Percentiles rank a stretch among this genome's conserved stretches.
phyloP scores from a whole-genome alignment of 192 early-diverging fungal genomes.

The Coemansia sp. region DNA sequence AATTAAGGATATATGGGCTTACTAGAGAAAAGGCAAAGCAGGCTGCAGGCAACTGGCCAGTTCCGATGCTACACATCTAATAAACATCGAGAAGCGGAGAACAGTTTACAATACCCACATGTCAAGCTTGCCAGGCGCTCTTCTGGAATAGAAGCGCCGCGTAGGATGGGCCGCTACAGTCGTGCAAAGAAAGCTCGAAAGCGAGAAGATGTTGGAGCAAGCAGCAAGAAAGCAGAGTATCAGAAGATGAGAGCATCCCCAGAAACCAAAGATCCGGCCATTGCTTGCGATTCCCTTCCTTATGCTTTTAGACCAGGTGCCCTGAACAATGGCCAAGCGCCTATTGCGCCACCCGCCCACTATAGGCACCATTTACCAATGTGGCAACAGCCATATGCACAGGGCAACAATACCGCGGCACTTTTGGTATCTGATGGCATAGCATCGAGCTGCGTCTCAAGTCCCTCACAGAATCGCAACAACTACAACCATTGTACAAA shows the following conservation, averaged over 20 bases:
- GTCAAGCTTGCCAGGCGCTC: no score
- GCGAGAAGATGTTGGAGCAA: neutral
- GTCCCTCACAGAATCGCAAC: neutral
- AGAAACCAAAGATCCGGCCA: neutral
- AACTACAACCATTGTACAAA: neutral
- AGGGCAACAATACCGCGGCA: neutral
- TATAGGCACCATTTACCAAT: slow-evolving; percentile 1
- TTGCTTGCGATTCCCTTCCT: neutral
- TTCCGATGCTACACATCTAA: neutral
- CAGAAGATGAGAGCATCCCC: neutral
- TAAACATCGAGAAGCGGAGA: neutral
- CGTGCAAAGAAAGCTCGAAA: neutral
- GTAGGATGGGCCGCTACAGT: neutral
- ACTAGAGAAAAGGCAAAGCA: neutral
- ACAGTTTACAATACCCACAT: neutral
- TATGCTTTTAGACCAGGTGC: neutral
- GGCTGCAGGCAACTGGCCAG: neutral
- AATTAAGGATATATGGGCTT: neutral
- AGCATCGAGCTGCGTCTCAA: neutral
- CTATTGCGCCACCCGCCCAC: slow-evolving; percentile 1
- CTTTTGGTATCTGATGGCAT: slow-evolving; percentile 1
- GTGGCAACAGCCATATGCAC: neutral
- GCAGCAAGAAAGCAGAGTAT: neutral
- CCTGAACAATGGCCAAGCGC: neutral
- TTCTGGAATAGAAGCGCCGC: neutral